Percentiles rank a stretch among this genome's conserved stretches.
Evolutionary conservation across 345 rosid species (phyloP).

Genomic region (Lumnitzera racemosa): DNA sequence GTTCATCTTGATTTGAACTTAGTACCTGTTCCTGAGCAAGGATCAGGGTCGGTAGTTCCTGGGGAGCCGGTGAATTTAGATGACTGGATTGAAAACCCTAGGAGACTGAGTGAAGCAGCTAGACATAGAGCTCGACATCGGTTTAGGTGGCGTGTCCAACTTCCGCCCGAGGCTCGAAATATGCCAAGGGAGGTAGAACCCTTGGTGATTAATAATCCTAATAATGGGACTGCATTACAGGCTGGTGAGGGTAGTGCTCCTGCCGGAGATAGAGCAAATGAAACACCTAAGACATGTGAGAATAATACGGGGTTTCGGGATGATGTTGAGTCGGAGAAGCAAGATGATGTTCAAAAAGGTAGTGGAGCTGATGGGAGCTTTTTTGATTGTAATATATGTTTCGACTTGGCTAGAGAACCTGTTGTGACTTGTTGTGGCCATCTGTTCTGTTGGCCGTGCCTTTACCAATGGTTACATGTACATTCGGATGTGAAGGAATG

Average conservation of each 20-base stretch:
- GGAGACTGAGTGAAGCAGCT: slow-evolving; percentile 54
- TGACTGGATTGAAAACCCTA: slow-evolving; percentile 48
- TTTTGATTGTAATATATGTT: slow-evolving; percentile 78
- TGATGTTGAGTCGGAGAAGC: slow-evolving; percentile 41
- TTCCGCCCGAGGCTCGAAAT: slow-evolving; percentile 36
- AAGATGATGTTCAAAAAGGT: slow-evolving; percentile 48
- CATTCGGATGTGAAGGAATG: slow-evolving; percentile 85
- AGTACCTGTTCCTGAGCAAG: slow-evolving; percentile 76
- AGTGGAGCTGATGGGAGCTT: slow-evolving; percentile 58
- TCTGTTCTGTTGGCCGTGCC: slow-evolving; percentile 93
- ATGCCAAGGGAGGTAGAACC: slow-evolving; percentile 56
- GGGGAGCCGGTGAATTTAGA: slow-evolving; percentile 46
- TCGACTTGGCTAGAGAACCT: slow-evolving; percentile 77
- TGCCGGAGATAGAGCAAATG: slow-evolving; percentile 62
- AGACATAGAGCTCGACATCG: slow-evolving; percentile 41
- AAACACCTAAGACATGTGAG: slow-evolving; percentile 57
- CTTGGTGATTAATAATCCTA: slow-evolving; percentile 34
- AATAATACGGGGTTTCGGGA: slow-evolving; percentile 53
- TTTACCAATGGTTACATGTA: slow-evolving; percentile 64
- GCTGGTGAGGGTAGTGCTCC: slow-evolving; percentile 85
- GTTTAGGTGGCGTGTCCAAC: slow-evolving; percentile 48
- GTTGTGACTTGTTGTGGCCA: slow-evolving; percentile 95
- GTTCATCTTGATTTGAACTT: slow-evolving; percentile 98
- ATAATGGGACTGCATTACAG: slow-evolving; percentile 41
- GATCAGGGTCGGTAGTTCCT: slow-evolving; percentile 26